Base-by-base conservation (phyloP, 2,329 filamentous ascomycete species). In the Colletotrichum siamense region DNA sequence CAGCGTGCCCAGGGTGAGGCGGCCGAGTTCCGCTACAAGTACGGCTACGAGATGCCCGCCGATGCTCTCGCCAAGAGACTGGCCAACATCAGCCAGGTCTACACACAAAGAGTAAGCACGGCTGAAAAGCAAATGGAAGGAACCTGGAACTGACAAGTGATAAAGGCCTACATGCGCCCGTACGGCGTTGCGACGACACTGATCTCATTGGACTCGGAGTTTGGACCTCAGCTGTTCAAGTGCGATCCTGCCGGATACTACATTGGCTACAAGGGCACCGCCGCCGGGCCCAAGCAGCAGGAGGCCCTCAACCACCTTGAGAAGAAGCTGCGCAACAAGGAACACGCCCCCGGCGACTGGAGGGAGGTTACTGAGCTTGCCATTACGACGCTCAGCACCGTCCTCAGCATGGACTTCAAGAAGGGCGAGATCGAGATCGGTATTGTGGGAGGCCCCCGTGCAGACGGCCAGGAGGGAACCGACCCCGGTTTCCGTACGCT, bases 301-400 rank as follows among this genome's bases (percentile, higher is more conserved):
- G 97, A 99, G 90, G 97, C 97, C 78, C 92, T 99, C 84, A 99
- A 99, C 87, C 96, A 98, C 86, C 91, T 99, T 75, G 97, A 99
- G 92, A 99, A 99, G 94, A 99, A 99, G 91, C 93, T 99, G 86
- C 98, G 98, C 90, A 98, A 98, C 93, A 98, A 98, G 93, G 96
- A 99, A 83, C 90, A 91, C 82, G 97, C 96, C 44, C 94, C 97
- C 74, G 97, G 97, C 77, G 93, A 89, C 83, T 99, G 97, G 97
- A 95, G 98, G 86, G 97, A 99, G 77, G 97, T 99, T 65, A 96
- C 99, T 66, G 97, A 99, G 90, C 91, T 99, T 82, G 97, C 95
- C 75, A 99, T 99, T 85, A 95, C 95, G 61, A 96, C 97, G 8
- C 89, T 99, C 85, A 98, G 96, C 91, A 98, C 95, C 44, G 96